Evolutionary conservation across 179 eudicot genomes (phyloP), one percentile per base, ranked within the genome.

Genomic region (Heliamphora pulchella): DNA sequence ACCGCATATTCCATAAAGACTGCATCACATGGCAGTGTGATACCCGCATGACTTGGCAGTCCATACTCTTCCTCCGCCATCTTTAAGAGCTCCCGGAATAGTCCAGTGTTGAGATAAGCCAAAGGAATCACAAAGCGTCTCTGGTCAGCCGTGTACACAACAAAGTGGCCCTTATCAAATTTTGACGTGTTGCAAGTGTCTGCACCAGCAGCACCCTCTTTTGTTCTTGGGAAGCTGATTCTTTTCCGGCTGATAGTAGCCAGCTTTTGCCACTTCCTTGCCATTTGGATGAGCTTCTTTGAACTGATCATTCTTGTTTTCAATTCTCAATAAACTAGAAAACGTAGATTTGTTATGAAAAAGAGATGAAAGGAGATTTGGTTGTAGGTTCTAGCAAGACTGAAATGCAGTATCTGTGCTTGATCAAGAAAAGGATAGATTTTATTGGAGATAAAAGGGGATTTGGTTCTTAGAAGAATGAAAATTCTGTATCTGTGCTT

Each of bases 51-150:
- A 3, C 82, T 71, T 2, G 81, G 74, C 78, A 85, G 10, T 17
- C 86, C 86, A 76, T 77, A 88, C 82, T 87, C 91, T 55, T 88
- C 93, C 78, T 80, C 91, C 58, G 90, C 83, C 87, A 87, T 83
- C 79, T 75, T 74, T 8, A 88, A 65, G 5, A 89, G 81, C 63
- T 88, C 79, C 50, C 31, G 55, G 44, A 86, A 61, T 9, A 87
- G 53, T 5, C 54, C 51, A 0, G n/a, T 82, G 13, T 75, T 64
- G 0, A 88, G 82, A 74, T 83, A 84, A 0, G 53, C 79, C 65
- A 89, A 70, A 2, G 88, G 88, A 53, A 89, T 79, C 75, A 78
- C 80, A 74, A 84, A 86, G 8, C 90, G 82, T 20, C 72, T 82
- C 31, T 63, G 76, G 61, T 86, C 89, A 11, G 63, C 78, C 1